Percentiles rank a stretch among this genome's conserved stretches.
Conservation (phyloP, 2,329 filamentous ascomycete species). For the Pezicula rhizophila region DNA sequence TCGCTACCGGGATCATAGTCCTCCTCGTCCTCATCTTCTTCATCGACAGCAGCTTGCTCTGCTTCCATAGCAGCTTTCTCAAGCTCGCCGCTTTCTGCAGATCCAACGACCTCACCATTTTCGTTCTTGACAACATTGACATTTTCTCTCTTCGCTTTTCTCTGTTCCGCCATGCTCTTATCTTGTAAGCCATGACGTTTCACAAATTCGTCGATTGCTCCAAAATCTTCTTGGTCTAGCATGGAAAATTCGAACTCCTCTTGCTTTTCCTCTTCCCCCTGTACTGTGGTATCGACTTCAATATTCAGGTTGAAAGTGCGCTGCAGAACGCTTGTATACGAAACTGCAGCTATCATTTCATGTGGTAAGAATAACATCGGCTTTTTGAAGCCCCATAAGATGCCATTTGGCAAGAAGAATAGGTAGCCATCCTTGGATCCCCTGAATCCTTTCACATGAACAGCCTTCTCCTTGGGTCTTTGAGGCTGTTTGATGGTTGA, state of each 20-base stretch:
- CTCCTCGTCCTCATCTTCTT: constrained; percentile 60
- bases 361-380: constrained; percentile 59
- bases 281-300: constrained; percentile 42
- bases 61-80: constrained; percentile 27
- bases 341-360: constrained; percentile 54
- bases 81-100: constrained; percentile 28
- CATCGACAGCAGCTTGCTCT: constrained; percentile 42
- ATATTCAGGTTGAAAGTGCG: constrained; percentile 64
- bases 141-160: constrained; percentile 57
- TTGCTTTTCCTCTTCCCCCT: constrained; percentile 36
- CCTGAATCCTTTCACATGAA: constrained; percentile 60
- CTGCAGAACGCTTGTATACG: constrained; percentile 61
- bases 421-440: constrained; percentile 64
- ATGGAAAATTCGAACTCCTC: constrained; percentile 64
- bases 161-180: constrained; percentile 61
- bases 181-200: constrained; percentile 57
- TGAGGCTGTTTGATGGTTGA: constrained; percentile 51
- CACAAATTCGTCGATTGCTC: constrained; percentile 58
- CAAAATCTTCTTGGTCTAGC: constrained; percentile 64
- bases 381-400: constrained; percentile 67
- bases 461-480: constrained; percentile 53
- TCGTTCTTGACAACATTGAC: constrained; percentile 44
- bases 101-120: constrained; percentile 32
- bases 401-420: constrained; percentile 61
- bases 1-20: constrained; percentile 54